phyloP scores from a whole-genome alignment of 2,329 filamentous ascomycete genomes.

The Xylaria arbuscula region DNA sequence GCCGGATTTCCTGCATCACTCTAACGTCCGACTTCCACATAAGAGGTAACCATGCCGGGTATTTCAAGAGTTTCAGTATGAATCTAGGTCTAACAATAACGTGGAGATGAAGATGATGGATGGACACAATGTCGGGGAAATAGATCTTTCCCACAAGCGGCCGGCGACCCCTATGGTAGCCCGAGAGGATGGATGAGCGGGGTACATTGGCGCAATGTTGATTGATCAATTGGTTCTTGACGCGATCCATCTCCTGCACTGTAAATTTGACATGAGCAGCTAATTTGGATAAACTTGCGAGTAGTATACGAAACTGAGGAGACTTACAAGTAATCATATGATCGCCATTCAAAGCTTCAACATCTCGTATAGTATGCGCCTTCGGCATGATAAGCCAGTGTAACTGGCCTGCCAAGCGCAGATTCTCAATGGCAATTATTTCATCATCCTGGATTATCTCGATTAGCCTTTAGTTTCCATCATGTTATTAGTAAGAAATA shows the following conservation, averaged over 20 bases:
- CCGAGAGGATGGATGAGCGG: constrained; percentile 9
- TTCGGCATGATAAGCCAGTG: constrained; percentile 34
- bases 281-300: neutral
- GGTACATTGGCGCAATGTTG: constrained; percentile 10
- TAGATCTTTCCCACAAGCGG: constrained; percentile 28
- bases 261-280: neutral
- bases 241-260: constrained; percentile 24
- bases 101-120: constrained; percentile 41
- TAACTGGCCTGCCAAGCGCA: constrained; percentile 12
- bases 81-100: constrained; percentile 37
- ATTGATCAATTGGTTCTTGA: constrained; percentile 13
- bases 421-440: constrained; percentile 14
- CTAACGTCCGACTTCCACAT: constrained; percentile 41
- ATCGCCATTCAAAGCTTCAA: constrained; percentile 19
- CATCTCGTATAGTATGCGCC: constrained; percentile 18
- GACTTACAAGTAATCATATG: constrained; percentile 10
- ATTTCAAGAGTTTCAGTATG: constrained; percentile 35
- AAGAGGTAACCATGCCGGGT: constrained; percentile 38
- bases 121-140: constrained; percentile 40
- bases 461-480: neutral
- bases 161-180: constrained; percentile 40
- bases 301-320: neutral
- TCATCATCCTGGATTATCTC: neutral
- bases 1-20: constrained; percentile 18
- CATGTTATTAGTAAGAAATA: neutral